Evolutionary conservation across 768 basidiomycete genomes (phyloP), one percentile per base, ranked within the genome.

Genomic region (Tulasnella sp.): DNA sequence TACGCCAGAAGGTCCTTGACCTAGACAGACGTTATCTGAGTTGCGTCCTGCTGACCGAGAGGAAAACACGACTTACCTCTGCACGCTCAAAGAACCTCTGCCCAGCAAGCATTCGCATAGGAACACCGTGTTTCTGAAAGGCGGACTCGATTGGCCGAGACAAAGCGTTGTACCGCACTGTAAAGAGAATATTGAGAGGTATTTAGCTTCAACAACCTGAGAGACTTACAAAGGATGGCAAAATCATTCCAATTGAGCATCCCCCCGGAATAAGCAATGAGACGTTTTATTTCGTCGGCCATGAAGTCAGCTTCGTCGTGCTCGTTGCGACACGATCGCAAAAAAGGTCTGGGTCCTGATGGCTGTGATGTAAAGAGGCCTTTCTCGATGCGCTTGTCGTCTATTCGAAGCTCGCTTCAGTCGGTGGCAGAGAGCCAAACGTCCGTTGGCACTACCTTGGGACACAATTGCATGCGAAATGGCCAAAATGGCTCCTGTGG

Each of bases 81-180:
- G 89, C 81, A 22, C 93, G 89, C 78, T 95, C 93, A 79, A 96
- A 96, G 86, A 95, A 95, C 80, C 90, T 92, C 80, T 92, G 91
- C 0, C 93, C 93, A 29, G 89, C 91, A 1, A 96, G 86, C 70
- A 96, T 87, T 76, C 88, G 84, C 79, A 87, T 89, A 0, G 93
- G 93, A 49, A 97, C 92, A n/a, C 89, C 88, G 78, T 90, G 88
- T 78, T 87, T 90, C 80, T 93, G 93, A 31, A 97, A 82, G 0
- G 91, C 89, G 17, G 86, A 87, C 83, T 96, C 95, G 40, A 96
- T 87, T 0, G 85, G 84, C 39, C 93, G 87, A 0, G 93, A 94
- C 5, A 94, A 84, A 0, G 93, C 91, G 81, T 92, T 94, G 80
- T 89, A 93, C 37, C 94, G 88, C 52, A 97, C 93, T 93, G 77